Evolutionary conservation across 2,329 filamentous ascomycete genomes (phyloP), one percentile per base, ranked within the genome.

Genomic region (Neonectria faginata): DNA sequence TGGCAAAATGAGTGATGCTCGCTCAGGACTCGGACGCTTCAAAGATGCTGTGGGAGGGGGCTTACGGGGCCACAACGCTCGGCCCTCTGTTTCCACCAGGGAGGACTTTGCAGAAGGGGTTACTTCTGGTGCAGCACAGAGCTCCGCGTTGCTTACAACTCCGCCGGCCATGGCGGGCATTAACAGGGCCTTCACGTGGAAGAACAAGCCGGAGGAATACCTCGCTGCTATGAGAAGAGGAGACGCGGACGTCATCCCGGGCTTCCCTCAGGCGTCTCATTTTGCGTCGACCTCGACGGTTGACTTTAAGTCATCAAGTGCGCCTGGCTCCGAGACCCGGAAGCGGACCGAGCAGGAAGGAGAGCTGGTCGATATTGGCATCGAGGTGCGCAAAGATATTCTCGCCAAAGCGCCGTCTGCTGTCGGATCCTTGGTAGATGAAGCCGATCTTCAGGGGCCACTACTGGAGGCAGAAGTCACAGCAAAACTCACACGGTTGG

Each of bases 1-100:
- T 2, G 92, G 88, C 5, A 91, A 91, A 69, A 91, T 92, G 75
- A 92, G 87, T 67, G 93, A 97, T 78, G 92, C 93, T 50, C 89
- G 91, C 51, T 93, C 91, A 60, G 93, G 94, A 0, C 85, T 97
- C 60, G 92, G 92, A 2, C 89, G 92, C 39, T 94, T 97, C 76
- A 94, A 94, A 74, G 93, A 95, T 75, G 93, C 90, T 3, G 91
- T 97, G 39, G 92, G 92, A 1, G 83, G 84, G 14, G 81, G 80
- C 11, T 75, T 84, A n/a, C 83, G 83, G 67, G 84, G 86, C 2
- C 87, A 90, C 64, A 72, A 75, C 51, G 83, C 78, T 68, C 84
- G 85, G 14, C 82, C 83, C n/a, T 89, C 87, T 3, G 67, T 76
- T 10, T 73, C 77, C 9, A 73, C 72, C 4, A 86, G 82, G 69